phyloP scores from a whole-genome alignment of 2,329 filamentous ascomycete species.

The Ascosphaera acerosa region DNA sequence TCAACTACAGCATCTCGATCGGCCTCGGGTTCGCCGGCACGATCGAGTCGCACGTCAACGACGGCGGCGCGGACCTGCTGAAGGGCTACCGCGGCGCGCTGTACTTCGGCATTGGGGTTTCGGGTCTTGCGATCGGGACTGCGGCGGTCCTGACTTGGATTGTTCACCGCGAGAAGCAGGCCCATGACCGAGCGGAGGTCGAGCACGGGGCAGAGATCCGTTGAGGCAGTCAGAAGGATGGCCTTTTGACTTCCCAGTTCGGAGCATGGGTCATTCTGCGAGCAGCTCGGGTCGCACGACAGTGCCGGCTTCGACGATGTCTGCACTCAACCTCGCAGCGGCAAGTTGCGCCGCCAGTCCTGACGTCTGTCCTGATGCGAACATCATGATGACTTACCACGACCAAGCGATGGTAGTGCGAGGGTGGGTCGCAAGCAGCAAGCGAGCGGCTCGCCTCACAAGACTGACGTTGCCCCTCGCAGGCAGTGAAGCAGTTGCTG shows the following conservation, averaged over 20 bases:
- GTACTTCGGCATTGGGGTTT: constrained; percentile 17
- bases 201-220: too few relatives aligned
- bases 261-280: background rate
- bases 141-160: constrained; percentile 6
- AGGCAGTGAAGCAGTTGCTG: too few relatives aligned
- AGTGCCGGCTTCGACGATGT: too few relatives aligned
- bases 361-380: background rate
- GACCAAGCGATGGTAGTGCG: background rate
- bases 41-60: constrained; percentile 26
- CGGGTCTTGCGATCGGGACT: constrained; percentile 7
- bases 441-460: background rate
- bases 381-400: background rate
- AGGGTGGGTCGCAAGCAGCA: background rate
- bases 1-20: constrained; percentile 44
- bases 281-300: background rate
- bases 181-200: too few relatives aligned
- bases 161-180: background rate
- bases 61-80: constrained; percentile 13
- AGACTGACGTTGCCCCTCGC: background rate
- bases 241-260: too few relatives aligned
- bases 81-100: constrained; percentile 16
- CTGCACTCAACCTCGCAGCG: too few relatives aligned
- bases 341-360: background rate
- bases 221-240: too few relatives aligned
- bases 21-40: constrained; percentile 42